Evolutionary conservation across 257 asterid genomes (phyloP).

Genomic region (Solanum chmielewskii): DNA sequence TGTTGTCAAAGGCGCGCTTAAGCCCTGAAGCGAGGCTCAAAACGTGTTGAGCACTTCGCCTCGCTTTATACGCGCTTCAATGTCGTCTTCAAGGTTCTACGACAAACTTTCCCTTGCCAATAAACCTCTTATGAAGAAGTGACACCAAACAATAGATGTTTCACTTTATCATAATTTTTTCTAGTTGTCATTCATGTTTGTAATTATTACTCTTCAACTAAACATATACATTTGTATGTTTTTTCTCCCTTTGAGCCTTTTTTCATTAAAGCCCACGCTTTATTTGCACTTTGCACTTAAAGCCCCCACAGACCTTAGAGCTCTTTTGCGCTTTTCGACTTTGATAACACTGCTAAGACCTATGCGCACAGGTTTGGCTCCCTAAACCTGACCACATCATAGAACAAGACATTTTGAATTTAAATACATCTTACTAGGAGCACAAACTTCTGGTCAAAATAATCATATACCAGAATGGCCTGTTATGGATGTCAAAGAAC

Average conservation of each 20-base stretch:
- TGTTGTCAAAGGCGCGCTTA: background rate
- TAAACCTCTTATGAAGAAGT: background rate
- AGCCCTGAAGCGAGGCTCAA: background rate
- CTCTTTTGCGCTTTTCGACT: background rate
- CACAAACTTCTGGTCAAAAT: background rate
- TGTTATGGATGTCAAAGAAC: background rate
- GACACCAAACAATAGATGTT: background rate
- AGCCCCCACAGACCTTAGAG: background rate
- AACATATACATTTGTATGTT: background rate
- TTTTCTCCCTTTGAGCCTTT: background rate
- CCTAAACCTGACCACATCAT: background rate
- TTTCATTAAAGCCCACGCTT: background rate
- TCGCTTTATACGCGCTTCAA: background rate
- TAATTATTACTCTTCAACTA: background rate
- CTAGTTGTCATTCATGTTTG: background rate
- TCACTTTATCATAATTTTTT: background rate
- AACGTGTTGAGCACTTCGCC: background rate
- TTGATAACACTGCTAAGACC: background rate
- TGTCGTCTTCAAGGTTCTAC: background rate
- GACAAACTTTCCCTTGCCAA: background rate
- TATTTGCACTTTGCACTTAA: background rate
- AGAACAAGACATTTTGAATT: background rate
- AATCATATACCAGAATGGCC: background rate
- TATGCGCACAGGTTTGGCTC: background rate
- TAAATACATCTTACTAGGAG: background rate